Base-by-base conservation (phyloP, 805 yeast species). In the Clavispora santaluciae region DNA sequence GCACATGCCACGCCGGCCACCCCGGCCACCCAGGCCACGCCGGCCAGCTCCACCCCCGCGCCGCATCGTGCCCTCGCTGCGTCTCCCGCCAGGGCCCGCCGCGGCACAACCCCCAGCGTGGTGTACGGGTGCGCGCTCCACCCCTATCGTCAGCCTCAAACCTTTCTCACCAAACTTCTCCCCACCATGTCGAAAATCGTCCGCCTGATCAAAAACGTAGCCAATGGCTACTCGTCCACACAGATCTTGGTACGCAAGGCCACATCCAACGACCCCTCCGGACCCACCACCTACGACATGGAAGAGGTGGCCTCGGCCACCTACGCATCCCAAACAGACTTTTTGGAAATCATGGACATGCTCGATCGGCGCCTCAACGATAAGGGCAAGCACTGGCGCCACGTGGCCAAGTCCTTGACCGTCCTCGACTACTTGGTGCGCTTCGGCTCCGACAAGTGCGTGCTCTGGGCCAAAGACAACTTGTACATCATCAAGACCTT, bases 301-400 rank as follows among this genome's bases (percentile, higher is more conserved):
- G 89, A 86, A 49, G 95, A 87, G 40, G 74, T 91, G 28, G 83
- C 95, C 2, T 73, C 78, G 39, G 72, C 78, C 51, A 86, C 96
- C 1, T 83, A 76, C 58, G 84, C 81, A 50, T 65, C 68, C 56
- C 73, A 66, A 47, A 79, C 83, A 6, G 95, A 87, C 53, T 80
- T 89, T 54, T 73, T 88, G 55, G 95, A 89, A 57, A 79, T 89
- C 35, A 86, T 91, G 95, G 97, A 91, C 57, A 88, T 91, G 83
- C 65, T 91, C 34, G 97, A 91, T 65, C 79, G 88, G 50, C 76
- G 99, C 48, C 68, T 91, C 49, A 91, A 91, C 57, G 98, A 91
- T 59, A 90, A 90, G 69, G 98, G 98, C 46, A 90, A 89, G 61
- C 86, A 91, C 66, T 91, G 97, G 97, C 77, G 96, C 50, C 99